phyloP scores from a whole-genome alignment of 495 filamentous ascomycete species.

The Aspergillus homomorphus region DNA sequence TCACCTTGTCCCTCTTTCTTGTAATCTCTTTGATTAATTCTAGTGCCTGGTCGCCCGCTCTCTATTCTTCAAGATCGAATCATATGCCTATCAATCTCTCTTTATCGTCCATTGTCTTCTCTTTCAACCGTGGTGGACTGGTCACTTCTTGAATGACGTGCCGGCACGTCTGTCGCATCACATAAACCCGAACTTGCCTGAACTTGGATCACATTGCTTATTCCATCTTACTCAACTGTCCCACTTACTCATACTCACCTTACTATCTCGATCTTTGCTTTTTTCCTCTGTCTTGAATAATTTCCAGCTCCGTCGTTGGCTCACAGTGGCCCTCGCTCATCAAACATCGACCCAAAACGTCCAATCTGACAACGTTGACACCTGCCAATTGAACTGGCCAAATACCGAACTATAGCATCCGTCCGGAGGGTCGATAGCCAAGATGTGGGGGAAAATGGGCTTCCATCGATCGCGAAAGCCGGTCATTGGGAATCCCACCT shows the following conservation, averaged over 20 bases:
- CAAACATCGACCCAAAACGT: neutral
- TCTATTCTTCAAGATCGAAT: neutral
- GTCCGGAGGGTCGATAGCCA: slow-evolving; percentile 12
- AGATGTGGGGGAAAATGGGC: slow-evolving; percentile 46
- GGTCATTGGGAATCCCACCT: slow-evolving; percentile 44
- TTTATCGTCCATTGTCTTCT: neutral
- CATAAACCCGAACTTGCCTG: neutral
- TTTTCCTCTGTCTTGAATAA: neutral
- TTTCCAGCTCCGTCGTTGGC: neutral
- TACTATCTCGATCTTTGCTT: slow-evolving; percentile 2
- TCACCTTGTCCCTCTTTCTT: neutral
- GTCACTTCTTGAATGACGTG: slow-evolving; percentile 12
- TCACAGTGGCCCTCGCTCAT: neutral
- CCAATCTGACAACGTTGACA: neutral
- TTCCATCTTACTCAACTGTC: slow-evolving; percentile 10
- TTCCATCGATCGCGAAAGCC: slow-evolving; percentile 43
- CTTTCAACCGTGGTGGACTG: slow-evolving; percentile 8
- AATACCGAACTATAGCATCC: neutral
- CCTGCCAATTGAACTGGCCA: neutral
- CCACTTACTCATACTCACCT: neutral
- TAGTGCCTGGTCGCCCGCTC: neutral
- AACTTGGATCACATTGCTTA: neutral
- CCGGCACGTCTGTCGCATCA: slow-evolving; percentile 19
- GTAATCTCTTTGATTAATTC: neutral
- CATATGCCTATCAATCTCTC: slow-evolving; percentile 1